These are phyloP conservation scores for Teunomyces panamensis DNA, from an alignment of 805 yeast species.

Conservation along the genomic window DNA sequence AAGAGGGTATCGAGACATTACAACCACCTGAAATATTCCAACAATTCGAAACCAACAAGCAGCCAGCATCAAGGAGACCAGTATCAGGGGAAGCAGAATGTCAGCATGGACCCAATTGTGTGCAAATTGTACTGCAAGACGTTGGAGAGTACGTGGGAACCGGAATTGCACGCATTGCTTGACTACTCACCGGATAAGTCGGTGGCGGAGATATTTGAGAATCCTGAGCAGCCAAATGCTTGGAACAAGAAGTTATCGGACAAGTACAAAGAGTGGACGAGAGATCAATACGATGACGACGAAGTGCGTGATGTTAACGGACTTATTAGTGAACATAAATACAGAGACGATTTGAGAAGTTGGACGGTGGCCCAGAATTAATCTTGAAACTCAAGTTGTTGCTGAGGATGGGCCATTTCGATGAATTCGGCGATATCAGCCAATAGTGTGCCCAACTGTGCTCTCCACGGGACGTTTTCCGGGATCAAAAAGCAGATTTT, in stretches of 20 bases:
- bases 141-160: slow-evolving; percentile 63
- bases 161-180: slow-evolving; percentile 41
- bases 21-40: neutral
- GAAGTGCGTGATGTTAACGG: slow-evolving; percentile 33
- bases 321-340: slow-evolving; percentile 33
- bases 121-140: slow-evolving; percentile 51
- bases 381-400: neutral
- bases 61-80: slow-evolving; percentile 1
- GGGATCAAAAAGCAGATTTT: neutral
- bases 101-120: slow-evolving; percentile 46
- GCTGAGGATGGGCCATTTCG: neutral
- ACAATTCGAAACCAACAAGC: neutral
- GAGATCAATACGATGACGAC: slow-evolving; percentile 10
- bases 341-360: slow-evolving; percentile 40
- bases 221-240: slow-evolving; percentile 43
- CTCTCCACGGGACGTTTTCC: neutral
- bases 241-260: slow-evolving; percentile 13
- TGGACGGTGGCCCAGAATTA: slow-evolving; percentile 28
- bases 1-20: neutral
- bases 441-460: slow-evolving; percentile 3
- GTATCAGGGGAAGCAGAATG: neutral
- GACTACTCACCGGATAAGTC: slow-evolving; percentile 66
- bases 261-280: slow-evolving; percentile 10
- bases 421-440: slow-evolving; percentile 4
- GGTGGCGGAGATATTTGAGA: slow-evolving; percentile 69